Percentiles rank a stretch among this genome's conserved stretches.
phyloP scores from a whole-genome alignment of 257 asterid genomes.

The Primulina huaijiensis region DNA sequence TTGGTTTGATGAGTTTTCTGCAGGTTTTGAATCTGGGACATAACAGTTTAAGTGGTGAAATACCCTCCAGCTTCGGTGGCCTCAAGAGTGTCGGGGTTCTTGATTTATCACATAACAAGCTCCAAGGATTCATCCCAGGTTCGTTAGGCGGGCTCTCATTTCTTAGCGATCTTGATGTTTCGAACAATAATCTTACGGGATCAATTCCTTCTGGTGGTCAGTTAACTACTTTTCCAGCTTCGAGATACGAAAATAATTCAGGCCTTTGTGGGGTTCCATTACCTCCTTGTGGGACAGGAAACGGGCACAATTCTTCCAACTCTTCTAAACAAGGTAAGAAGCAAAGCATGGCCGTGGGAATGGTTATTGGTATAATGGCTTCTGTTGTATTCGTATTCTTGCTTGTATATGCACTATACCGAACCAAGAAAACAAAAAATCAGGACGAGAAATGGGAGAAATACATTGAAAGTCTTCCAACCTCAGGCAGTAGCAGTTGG shows the following conservation, averaged over 20 bases:
- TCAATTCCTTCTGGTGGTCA: constrained; percentile 77
- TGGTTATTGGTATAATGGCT: constrained; percentile 69
- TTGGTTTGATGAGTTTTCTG: constrained; percentile 69
- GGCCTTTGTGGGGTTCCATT: constrained; percentile 92
- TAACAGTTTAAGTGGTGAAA: constrained; percentile 59
- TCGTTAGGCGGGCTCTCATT: constrained; percentile 73
- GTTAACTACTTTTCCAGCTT: constrained; percentile 75
- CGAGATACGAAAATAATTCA: constrained; percentile 74
- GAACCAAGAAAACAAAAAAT: constrained; percentile 38
- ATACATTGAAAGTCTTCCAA: constrained; percentile 88
- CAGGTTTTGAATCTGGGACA: constrained; percentile 87
- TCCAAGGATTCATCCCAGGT: constrained; percentile 69
- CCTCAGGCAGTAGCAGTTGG: constrained; percentile 90
- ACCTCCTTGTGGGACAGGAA: constrained; percentile 46
- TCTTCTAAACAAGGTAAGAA: constrained; percentile 33
- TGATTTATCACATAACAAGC: constrained; percentile 74
- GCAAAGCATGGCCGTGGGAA: constrained; percentile 57
- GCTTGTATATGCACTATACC: constrained; percentile 62
- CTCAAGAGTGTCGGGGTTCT: constrained; percentile 73
- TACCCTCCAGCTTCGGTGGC: constrained; percentile 72
- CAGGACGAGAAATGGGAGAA: constrained; percentile 65
- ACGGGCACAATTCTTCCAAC: constrained; percentile 27
- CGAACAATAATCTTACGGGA: constrained; percentile 79
- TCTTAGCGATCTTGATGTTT: constrained; percentile 85
- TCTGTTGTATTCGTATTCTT: constrained; percentile 47